Evolutionary conservation across 129 eudicot species (phyloP).

Genomic region (Pittosporum tobira): DNA sequence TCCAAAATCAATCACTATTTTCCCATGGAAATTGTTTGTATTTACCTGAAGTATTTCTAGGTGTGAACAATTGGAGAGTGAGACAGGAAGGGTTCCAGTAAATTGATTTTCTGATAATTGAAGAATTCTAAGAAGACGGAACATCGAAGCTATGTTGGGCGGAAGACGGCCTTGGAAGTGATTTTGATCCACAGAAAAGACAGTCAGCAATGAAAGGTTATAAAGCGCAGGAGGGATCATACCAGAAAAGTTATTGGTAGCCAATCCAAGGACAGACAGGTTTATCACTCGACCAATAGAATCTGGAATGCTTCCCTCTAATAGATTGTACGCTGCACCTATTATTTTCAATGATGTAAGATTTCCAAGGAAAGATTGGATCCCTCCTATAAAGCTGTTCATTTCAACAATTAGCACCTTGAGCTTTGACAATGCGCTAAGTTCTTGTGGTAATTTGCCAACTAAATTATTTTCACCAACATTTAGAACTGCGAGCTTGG

Average conservation of each 20-base stretch:
- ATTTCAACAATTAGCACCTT: neutral
- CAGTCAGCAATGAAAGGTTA: constrained; percentile 17
- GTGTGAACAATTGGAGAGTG: too few species aligned
- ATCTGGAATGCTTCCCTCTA: neutral
- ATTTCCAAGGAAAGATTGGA: neutral
- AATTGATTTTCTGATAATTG: constrained; percentile 10
- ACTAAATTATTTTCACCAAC: neutral
- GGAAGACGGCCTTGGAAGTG: constrained; percentile 25
- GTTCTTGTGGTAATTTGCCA: neutral
- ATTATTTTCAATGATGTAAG: neutral
- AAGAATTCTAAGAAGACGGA: constrained; percentile 18
- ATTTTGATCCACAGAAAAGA: constrained; percentile 5
- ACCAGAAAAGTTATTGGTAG: neutral
- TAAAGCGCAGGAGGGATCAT: constrained; percentile 18
- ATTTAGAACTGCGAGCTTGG: neutral
- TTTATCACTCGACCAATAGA: neutral
- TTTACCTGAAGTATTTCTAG: too few species aligned
- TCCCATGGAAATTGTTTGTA: too few species aligned
- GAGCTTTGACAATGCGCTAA: neutral
- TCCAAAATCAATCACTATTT: neutral
- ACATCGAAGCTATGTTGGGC: constrained; percentile 1
- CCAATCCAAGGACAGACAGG: neutral
- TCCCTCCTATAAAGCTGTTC: neutral
- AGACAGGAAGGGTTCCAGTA: constrained; percentile 24
- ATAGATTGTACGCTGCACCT: neutral